A percentile compares a stretch with the other conserved stretches of the same genome.
Evolutionary conservation across 805 yeast genomes (phyloP).

Genomic region (Kuraishia hungarica): DNA sequence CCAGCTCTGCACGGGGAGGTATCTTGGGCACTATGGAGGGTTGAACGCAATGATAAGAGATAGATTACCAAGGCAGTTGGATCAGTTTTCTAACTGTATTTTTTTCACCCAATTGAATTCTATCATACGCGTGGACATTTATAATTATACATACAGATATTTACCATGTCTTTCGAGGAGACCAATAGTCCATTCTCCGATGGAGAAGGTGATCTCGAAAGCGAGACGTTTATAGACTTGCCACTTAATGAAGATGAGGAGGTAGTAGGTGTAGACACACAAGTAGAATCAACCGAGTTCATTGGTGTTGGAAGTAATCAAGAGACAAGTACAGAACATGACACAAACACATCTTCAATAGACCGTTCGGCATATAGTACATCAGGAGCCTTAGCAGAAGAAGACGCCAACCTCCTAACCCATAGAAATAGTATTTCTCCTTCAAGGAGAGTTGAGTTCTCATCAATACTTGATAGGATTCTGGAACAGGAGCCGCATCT

Average conservation of each 20-base stretch:
- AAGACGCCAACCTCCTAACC: not conserved
- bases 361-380: not conserved
- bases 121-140: too few relatives aligned
- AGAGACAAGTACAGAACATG: not conserved
- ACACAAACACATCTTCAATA: not conserved
- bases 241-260: constrained; percentile 1
- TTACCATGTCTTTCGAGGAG: constrained; percentile 1
- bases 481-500: not conserved
- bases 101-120: too few relatives aligned
- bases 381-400: not conserved
- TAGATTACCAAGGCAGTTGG: too few relatives aligned
- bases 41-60: too few relatives aligned
- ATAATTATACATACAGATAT: too few relatives aligned
- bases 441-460: not conserved
- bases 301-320: not conserved
- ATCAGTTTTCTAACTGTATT: too few relatives aligned
- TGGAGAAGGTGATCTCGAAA: not conserved
- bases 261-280: not conserved
- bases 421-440: not conserved
- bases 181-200: constrained; percentile 1
- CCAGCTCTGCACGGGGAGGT: too few relatives aligned
- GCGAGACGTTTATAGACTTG: constrained; percentile 2
- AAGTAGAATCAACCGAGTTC: not conserved
- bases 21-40: too few relatives aligned
- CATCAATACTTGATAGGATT: not conserved